A percentile compares a stretch with the other conserved stretches of the same genome.
Conservation (phyloP, 2,329 filamentous ascomycete species). For the Ophiosphaerella herpotricha region DNA sequence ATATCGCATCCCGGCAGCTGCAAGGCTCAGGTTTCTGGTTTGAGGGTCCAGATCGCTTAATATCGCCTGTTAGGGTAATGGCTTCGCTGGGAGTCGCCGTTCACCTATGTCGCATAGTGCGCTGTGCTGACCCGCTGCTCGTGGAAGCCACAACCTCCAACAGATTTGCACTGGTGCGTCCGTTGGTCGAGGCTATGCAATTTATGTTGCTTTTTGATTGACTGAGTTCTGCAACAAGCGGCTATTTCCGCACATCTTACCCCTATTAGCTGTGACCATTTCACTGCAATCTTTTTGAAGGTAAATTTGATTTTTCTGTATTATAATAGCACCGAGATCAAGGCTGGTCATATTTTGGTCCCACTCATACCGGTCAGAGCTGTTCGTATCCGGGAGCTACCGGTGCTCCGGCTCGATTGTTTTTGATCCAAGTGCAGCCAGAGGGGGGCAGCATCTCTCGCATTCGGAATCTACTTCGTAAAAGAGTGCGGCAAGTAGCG, state of each 20-base stretch:
- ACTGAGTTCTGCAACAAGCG: neutral
- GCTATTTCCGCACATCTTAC: neutral
- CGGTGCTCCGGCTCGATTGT: slow-evolving; percentile 20
- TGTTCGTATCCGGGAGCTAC: slow-evolving; percentile 18
- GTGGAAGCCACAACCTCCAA: slow-evolving; percentile 23
- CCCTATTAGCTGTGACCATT: neutral
- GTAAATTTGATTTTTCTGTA: neutral
- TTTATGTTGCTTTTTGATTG: neutral
- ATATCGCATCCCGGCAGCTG: slow-evolving; percentile 12
- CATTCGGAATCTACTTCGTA: slow-evolving; percentile 8
- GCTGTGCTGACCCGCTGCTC: slow-evolving; percentile 20
- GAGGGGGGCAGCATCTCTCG: slow-evolving; percentile 17
- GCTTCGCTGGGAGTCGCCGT: slow-evolving; percentile 20
- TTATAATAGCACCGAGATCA: neutral
- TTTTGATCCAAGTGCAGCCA: slow-evolving; percentile 13
- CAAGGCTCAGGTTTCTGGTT: slow-evolving; percentile 13
- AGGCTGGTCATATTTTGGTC: neutral
- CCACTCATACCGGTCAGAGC: neutral
- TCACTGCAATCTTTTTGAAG: neutral
- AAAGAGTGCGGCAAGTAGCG: neutral
- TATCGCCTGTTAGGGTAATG: slow-evolving; percentile 14
- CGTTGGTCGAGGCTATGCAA: slow-evolving; percentile 1
- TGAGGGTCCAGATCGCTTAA: slow-evolving; percentile 24
- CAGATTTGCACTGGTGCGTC: slow-evolving; percentile 1
- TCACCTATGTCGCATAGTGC: slow-evolving; percentile 14